phyloP scores from a whole-genome alignment of 306 rosid genomes.

The Cyamopsis tetragonoloba region DNA sequence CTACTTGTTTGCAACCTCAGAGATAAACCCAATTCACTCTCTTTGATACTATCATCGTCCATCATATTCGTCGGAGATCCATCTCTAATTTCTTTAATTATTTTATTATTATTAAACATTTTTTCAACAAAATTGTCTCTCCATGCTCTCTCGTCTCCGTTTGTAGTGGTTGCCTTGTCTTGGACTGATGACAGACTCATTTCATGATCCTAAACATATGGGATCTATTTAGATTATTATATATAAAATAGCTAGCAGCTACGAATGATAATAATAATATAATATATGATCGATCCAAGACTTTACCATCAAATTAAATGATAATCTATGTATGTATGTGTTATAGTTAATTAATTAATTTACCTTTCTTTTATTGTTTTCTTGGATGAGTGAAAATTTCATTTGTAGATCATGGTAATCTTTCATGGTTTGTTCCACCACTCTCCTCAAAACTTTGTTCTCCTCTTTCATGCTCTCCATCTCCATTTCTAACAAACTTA shows the following conservation, averaged over 20 bases:
- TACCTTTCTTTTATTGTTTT: constrained; percentile 57
- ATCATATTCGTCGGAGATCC: constrained; percentile 14
- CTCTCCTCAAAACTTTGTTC: constrained; percentile 64
- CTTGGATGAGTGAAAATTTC: constrained; percentile 56
- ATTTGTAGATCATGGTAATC: constrained; percentile 72
- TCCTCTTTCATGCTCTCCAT: constrained; percentile 86
- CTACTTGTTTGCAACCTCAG: constrained; percentile 51
- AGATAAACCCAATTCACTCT: constrained; percentile 63
- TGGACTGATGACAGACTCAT: constrained; percentile 51
- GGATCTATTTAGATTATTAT: constrained; percentile 8
- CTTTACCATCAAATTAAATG: too few relatives aligned
- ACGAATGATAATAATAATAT: too few relatives aligned
- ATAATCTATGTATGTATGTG: too few relatives aligned
- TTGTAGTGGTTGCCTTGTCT: constrained; percentile 34
- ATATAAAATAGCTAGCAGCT: background rate
- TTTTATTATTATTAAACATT: too few relatives aligned
- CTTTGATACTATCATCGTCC: constrained; percentile 28
- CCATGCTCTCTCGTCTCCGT: constrained; percentile 27
- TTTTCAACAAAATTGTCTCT: too few relatives aligned
- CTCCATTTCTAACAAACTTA: constrained; percentile 61
- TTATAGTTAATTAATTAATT: too few relatives aligned
- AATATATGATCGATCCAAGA: too few relatives aligned
- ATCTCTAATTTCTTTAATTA: constrained; percentile 26
- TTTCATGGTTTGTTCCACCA: constrained; percentile 78
- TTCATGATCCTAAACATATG: constrained; percentile 45